Conservation (phyloP, 2,329 filamentous ascomycete species). For the Fusarium sp. region DNA sequence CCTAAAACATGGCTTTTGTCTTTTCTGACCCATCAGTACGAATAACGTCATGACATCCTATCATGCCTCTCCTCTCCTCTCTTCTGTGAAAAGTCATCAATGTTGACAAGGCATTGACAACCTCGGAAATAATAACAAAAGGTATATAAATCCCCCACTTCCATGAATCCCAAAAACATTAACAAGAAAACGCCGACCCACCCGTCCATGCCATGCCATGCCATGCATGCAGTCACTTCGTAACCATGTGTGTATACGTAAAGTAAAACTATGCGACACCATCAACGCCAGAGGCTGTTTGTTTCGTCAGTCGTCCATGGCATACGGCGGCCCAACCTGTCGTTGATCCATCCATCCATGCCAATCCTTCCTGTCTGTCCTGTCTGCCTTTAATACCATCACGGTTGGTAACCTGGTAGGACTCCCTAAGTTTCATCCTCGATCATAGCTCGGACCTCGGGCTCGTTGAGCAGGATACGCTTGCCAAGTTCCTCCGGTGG, state of each 20-base stretch:
- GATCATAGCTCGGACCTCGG: slow-evolving; percentile 62
- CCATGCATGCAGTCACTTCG: slow-evolving; percentile 38
- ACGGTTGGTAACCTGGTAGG: slow-evolving; percentile 3
- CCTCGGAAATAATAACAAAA: slow-evolving; percentile 35
- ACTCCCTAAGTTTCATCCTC: slow-evolving; percentile 53
- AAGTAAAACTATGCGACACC: slow-evolving; percentile 33
- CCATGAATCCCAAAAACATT: slow-evolving; percentile 35
- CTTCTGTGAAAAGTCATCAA: neutral
- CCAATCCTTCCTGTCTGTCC: neutral
- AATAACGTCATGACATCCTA: neutral
- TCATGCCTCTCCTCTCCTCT: neutral
- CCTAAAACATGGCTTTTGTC: slow-evolving; percentile 31
- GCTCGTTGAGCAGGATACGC: slow-evolving; percentile 75
- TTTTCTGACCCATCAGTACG: slow-evolving; percentile 3
- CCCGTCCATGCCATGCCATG: neutral
- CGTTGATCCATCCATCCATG: slow-evolving; percentile 21
- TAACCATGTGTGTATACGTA: slow-evolving; percentile 38
- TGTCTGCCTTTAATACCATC: neutral
- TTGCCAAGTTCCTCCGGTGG: slow-evolving; percentile 80
- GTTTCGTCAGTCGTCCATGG: slow-evolving; percentile 27
- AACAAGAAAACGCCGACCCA: slow-evolving; percentile 38
- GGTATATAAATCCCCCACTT: slow-evolving; percentile 40
- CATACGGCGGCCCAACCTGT: slow-evolving; percentile 7
- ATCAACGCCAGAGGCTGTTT: slow-evolving; percentile 36
- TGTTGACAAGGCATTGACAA: slow-evolving; percentile 14